Evolutionary conservation across 768 basidiomycete species (phyloP).

Genomic region (Fomitopsis serialis): DNA sequence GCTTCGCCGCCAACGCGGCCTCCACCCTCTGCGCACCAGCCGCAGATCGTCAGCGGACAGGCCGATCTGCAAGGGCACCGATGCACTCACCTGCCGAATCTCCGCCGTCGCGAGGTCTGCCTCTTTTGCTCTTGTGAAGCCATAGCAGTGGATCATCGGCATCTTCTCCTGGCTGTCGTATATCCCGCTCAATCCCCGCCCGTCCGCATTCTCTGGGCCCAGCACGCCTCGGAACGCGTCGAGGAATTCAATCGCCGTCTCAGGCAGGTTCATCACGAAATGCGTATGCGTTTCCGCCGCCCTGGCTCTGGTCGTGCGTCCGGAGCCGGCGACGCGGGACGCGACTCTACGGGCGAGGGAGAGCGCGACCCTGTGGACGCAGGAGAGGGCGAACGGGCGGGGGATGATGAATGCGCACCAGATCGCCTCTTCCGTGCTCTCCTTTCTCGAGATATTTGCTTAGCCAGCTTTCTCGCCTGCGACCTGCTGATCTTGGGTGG

Average conservation of each 20-base stretch:
- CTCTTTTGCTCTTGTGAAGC: conserved; percentile 87
- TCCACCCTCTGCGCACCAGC: conserved; percentile 57
- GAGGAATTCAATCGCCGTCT: conserved; percentile 84
- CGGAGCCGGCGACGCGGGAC: background rate
- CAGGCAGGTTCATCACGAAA: conserved; percentile 98
- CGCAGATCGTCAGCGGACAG: conserved; percentile 4
- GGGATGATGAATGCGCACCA: background rate
- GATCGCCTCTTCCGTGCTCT: conserved; percentile 13
- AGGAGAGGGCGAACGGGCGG: background rate
- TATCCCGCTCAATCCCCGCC: conserved; percentile 41
- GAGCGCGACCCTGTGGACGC: background rate
- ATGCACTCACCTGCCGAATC: conserved; percentile 65
- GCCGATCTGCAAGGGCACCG: background rate
- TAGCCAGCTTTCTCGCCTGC: conserved; percentile 36
- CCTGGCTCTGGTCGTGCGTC: conserved; percentile 5
- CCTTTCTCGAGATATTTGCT: conserved; percentile 15
- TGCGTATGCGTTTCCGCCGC: conserved; percentile 63
- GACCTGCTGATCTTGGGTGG: conserved; percentile 16
- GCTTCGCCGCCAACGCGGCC: conserved; percentile 48
- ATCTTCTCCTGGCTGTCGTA: conserved; percentile 35
- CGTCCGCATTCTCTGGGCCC: conserved; percentile 30
- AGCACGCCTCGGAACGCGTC: conserved; percentile 82
- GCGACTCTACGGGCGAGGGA: background rate
- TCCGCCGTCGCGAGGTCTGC: conserved; percentile 63
- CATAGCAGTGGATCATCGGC: conserved; percentile 95